These are phyloP conservation scores for Polytrichum commune DNA, from an alignment of 225 moss, liverwort and hornwort genomes.

Conservation along the genomic window DNA sequence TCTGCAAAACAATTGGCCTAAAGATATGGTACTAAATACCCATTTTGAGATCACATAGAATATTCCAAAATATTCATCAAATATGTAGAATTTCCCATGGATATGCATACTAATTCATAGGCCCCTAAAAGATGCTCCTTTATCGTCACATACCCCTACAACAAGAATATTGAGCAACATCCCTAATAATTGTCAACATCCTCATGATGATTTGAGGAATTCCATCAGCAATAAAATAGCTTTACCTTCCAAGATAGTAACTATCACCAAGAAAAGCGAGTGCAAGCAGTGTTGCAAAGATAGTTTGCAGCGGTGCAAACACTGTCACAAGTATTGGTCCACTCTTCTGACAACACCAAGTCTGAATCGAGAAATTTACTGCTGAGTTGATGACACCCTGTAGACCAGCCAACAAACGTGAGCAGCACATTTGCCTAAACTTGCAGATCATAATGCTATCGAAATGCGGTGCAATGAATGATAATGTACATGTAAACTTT, in stretches of 20 bases:
- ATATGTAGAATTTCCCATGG: background rate
- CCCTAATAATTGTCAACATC: no score
- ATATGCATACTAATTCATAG: background rate
- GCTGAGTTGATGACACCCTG: slow-evolving; percentile 25
- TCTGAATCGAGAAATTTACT: slow-evolving; percentile 19
- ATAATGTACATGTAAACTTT: no score
- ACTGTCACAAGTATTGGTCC: slow-evolving; percentile 22
- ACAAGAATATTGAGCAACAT: no score
- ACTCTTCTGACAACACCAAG: slow-evolving; percentile 21
- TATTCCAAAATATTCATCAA: background rate
- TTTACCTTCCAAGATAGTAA: slow-evolving; percentile 24
- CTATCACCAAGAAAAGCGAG: slow-evolving; percentile 18
- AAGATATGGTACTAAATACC: no score
- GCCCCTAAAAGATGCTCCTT: no score
- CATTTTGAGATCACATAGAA: no score
- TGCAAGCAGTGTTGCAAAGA: slow-evolving; percentile 21
- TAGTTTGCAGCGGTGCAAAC: slow-evolving; percentile 31
- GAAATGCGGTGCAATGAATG: no score
- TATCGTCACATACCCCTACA: no score
- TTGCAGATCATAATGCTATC: no score
- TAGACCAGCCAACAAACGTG: background rate
- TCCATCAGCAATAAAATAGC: background rate
- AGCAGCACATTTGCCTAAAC: background rate
- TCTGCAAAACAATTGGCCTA: no score
- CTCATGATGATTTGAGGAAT: no score